Conservation (phyloP, 306 rosid genomes). For the Cicer arietinum region DNA sequence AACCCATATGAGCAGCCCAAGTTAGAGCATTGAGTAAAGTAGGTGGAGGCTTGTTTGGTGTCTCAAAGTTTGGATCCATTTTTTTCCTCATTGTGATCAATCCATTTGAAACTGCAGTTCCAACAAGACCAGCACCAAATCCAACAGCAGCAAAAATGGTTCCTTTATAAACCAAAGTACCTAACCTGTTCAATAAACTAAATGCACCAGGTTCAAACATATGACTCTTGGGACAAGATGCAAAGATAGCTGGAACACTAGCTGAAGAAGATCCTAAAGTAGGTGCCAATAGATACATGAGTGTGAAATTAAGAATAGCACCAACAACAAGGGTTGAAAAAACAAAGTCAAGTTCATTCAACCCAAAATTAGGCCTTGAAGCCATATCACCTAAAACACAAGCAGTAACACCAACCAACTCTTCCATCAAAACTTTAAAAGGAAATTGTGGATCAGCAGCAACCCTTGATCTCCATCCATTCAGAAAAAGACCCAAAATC, state of each 20-base stretch:
- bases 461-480: constrained; percentile 83
- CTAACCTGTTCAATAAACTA: constrained; percentile 50
- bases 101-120: constrained; percentile 74
- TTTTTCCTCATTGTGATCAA: constrained; percentile 68
- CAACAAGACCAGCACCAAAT: constrained; percentile 68
- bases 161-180: constrained; percentile 75
- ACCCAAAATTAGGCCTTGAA: constrained; percentile 86
- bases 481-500: constrained; percentile 56
- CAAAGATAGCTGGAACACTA: constrained; percentile 47
- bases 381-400: constrained; percentile 91
- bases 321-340: constrained; percentile 94
- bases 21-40: constrained; percentile 71
- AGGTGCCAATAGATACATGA: constrained; percentile 89
- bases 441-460: constrained; percentile 91
- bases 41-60: constrained; percentile 79
- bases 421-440: constrained; percentile 90
- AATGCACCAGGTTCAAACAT: constrained; percentile 82
- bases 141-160: constrained; percentile 69
- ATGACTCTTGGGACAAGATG: constrained; percentile 71
- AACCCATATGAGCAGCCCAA: constrained; percentile 86
- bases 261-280: constrained; percentile 49
- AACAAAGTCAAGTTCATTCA: constrained; percentile 87
- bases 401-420: constrained; percentile 74
- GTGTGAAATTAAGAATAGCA: constrained; percentile 74
- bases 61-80: constrained; percentile 76